Conservation (phyloP, 2,329 filamentous ascomycete genomes). For the Sclerotinia nivalis region DNA sequence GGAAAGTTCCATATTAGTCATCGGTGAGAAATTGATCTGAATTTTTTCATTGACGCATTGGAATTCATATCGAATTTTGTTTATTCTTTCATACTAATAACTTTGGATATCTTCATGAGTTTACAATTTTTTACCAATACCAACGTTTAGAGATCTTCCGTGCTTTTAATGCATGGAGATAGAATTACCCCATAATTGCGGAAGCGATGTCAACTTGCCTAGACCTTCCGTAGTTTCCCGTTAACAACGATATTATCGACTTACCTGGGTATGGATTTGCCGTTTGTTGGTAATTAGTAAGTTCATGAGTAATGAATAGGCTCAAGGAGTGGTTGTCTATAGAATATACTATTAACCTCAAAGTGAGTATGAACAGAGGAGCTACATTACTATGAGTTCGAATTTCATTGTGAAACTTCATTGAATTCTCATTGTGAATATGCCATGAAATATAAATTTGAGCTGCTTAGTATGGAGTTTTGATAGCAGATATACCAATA, state of each 20-base stretch:
- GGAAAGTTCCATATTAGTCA: not conserved
- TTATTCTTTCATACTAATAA: not conserved
- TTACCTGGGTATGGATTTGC: not conserved
- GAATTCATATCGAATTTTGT: not conserved
- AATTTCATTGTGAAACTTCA: not conserved
- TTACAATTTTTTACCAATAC: not conserved
- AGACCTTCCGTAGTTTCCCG: conserved; percentile 5
- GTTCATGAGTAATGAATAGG: not conserved
- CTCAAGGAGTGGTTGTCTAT: no score
- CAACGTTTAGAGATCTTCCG: not conserved
- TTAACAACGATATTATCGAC: not conserved
- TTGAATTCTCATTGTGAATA: not conserved
- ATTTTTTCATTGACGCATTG: not conserved
- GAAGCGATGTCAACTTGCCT: not conserved
- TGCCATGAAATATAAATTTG: not conserved
- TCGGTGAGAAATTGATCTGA: not conserved
- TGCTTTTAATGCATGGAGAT: not conserved
- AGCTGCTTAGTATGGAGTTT: not conserved
- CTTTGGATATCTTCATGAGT: not conserved
- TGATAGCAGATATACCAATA: not conserved
- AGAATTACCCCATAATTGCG: conserved; percentile 9
- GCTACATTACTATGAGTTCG: not conserved
- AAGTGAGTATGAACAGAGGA: no score
- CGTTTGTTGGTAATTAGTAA: not conserved
- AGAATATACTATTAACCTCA: no score